Conservation (phyloP, 2,329 filamentous ascomycete species). For the Aureobasidium mangrovei region DNA sequence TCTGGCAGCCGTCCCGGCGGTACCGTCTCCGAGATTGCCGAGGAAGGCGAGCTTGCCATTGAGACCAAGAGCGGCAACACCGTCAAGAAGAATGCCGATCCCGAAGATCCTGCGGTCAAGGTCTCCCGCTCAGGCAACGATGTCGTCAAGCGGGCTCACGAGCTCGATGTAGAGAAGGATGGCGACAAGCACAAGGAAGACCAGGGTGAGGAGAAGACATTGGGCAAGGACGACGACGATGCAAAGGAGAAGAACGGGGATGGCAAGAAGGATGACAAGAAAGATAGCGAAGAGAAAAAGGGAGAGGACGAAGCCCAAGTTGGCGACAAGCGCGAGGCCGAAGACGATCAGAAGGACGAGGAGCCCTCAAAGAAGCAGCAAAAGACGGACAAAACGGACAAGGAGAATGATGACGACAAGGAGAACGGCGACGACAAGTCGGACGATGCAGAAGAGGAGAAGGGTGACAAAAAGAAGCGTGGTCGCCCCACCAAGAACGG, state of each 20-base stretch:
- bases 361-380: conserved; percentile 20
- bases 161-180: conserved; percentile 49
- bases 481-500: conserved; percentile 35
- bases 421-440: conserved; percentile 28
- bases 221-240: conserved; percentile 13
- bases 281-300: conserved; percentile 19
- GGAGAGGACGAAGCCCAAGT: conserved; percentile 19
- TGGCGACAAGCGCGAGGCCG: conserved; percentile 19
- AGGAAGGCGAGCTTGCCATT: conserved; percentile 51
- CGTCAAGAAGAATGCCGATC: conserved; percentile 54
- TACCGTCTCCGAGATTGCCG: conserved; percentile 48
- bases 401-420: conserved; percentile 23
- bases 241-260: conserved; percentile 17
- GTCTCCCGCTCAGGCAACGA: conserved; percentile 53
- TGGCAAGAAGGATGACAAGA: conserved; percentile 18
- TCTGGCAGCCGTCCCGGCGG: conserved; percentile 47
- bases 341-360: conserved; percentile 23
- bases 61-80: conserved; percentile 54
- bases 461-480: conserved; percentile 31
- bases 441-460: conserved; percentile 23
- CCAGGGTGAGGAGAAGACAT: conserved; percentile 21
- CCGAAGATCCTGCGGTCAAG: conserved; percentile 52
- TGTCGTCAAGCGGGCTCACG: conserved; percentile 54
- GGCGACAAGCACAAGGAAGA: conserved; percentile 32
- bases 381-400: conserved; percentile 23